Conservation (phyloP, 2,329 filamentous ascomycete genomes). For the Colletotrichum nymphaeae region DNA sequence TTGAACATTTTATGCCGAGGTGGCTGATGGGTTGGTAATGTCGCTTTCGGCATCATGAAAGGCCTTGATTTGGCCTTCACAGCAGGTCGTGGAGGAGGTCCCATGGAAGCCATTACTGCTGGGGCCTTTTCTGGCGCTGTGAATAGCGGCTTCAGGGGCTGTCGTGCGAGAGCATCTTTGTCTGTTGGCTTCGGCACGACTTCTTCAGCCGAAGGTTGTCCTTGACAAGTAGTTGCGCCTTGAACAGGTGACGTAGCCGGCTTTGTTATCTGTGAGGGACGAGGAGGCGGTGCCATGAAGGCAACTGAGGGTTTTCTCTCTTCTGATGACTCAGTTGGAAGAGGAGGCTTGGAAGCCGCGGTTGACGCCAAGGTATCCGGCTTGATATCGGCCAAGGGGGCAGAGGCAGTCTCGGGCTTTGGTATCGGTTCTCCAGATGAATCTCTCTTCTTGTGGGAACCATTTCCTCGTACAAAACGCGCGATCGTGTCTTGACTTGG, state of each 20-base stretch:
- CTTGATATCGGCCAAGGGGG: constrained; percentile 6
- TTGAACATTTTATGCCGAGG: constrained; percentile 10
- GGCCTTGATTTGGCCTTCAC: constrained; percentile 22
- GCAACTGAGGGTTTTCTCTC: not conserved
- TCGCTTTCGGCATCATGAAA: constrained; percentile 29
- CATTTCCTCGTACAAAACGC: constrained; percentile 58
- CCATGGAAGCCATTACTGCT: not conserved
- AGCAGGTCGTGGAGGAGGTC: not conserved
- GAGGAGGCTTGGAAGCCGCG: not conserved
- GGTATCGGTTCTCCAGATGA: constrained; percentile 24
- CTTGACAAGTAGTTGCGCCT: not conserved
- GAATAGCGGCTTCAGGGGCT: not conserved
- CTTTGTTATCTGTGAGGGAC: not conserved
- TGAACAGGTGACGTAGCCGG: not conserved
- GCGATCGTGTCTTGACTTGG: constrained; percentile 70
- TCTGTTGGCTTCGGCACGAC: not conserved
- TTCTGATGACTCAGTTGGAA: not conserved
- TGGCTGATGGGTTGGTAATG: not conserved
- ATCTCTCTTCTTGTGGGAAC: constrained; percentile 43
- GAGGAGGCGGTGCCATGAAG: constrained; percentile 14
- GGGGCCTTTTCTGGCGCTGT: not conserved
- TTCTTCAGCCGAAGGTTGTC: not conserved
- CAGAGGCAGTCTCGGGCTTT: not conserved
- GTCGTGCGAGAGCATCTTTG: not conserved
- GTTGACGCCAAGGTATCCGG: constrained; percentile 8